Evolutionary conservation across 257 asterid species (phyloP), one percentile per base, ranked within the genome.

Genomic region (Sherardia arvensis): DNA sequence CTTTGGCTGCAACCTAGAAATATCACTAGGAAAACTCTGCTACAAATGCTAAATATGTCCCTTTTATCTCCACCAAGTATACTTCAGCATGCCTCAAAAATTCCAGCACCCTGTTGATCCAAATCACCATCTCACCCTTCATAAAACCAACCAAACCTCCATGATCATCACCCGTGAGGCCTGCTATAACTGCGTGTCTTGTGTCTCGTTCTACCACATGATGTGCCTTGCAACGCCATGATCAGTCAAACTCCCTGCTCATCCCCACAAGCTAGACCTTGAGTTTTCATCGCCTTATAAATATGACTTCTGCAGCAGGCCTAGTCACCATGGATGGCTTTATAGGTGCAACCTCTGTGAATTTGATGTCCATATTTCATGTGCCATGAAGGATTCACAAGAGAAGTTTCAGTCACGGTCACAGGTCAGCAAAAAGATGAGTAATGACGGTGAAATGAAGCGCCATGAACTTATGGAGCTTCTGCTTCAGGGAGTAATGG

Each of bases 321-420:
- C 80, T 21, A 71, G 81, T 57, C 73, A 69, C 56, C 57, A 17
- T n/a, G 85, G 84, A 7, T 81, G 91, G 87, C 84, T 79, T 53
- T 77, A 84, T 34, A 77, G 73, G 8, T 84, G 83, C 48, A 36
- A 73, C 29, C n/a, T 67, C 2, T 81, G 85, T 43, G 83, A 79
- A 70, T 79, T 84, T 53, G 90, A 84, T 68, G 80, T 78, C 32
- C 90, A 84, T 67, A 69, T 75, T 66, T 75, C 82, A 0, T 84
- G 90, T 67, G 78, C 82, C 48, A 21, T 75, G 48, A 59, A 64
- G 68, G 66, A 72, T 10, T 68, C 53, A 8, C 81, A 66, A 30
- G 48, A 66, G 32, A 72, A 48, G 26, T 51, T 34, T 8, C 62
- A 53, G 45, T 53, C 62, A n/a, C n/a, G n/a, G n/a, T n/a, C n/a